These are phyloP conservation scores for Thraustochytrium striatum DNA, from an alignment of 352 stramenopile species.

Conservation along the genomic window DNA sequence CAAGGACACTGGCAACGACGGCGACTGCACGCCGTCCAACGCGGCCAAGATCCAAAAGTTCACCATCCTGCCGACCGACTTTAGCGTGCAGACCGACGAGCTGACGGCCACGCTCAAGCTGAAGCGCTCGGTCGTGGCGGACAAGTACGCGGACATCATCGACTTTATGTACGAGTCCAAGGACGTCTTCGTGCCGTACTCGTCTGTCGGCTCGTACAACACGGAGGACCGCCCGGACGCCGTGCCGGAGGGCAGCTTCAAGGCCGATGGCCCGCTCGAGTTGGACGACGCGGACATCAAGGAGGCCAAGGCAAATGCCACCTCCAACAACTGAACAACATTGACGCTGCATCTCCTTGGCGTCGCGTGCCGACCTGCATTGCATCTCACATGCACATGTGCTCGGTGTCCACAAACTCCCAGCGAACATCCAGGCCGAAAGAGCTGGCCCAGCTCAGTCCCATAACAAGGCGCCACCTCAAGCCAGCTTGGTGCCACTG, in stretches of 20 bases:
- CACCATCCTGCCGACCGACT: conserved; percentile 76
- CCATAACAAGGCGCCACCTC: too few relatives aligned
- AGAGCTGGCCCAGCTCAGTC: too few relatives aligned
- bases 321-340: too few relatives aligned
- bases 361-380: too few relatives aligned
- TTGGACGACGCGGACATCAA: not conserved
- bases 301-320: not conserved
- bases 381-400: too few relatives aligned
- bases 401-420: too few relatives aligned
- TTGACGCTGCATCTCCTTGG: too few relatives aligned
- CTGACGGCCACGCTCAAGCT: conserved; percentile 94
- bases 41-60: conserved; percentile 69
- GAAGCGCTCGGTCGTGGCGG: conserved; percentile 81
- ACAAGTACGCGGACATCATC: conserved; percentile 83
- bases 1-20: conserved; percentile 52
- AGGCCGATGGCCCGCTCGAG: not conserved
- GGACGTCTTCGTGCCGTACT: conserved; percentile 44
- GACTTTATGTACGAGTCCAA: conserved; percentile 71
- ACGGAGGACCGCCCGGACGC: not conserved
- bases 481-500: too few relatives aligned
- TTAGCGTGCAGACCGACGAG: conserved; percentile 79
- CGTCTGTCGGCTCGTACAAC: conserved; percentile 16
- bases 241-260: conserved; percentile 10
- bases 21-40: conserved; percentile 52
- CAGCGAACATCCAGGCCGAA: too few relatives aligned